A percentile compares a stretch with the other conserved stretches of the same genome.
Evolutionary conservation across 2,329 filamentous ascomycete species (phyloP).

Genomic region (Fusarium drepaniforme): DNA sequence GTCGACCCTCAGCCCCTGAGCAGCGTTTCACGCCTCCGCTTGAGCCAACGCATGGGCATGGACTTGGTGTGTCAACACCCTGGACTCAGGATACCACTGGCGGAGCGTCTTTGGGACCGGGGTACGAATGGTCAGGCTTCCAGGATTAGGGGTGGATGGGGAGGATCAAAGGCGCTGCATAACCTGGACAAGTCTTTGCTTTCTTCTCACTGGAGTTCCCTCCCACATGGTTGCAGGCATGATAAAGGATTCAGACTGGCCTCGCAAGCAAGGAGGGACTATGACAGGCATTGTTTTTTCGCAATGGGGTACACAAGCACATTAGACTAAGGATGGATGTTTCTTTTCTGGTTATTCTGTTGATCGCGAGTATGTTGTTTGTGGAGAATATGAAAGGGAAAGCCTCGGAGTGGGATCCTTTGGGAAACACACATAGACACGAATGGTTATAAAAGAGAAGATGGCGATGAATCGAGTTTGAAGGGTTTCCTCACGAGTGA

Average conservation of each 20-base stretch:
- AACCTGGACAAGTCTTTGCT: conserved; percentile 32
- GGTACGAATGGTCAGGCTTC: conserved; percentile 24
- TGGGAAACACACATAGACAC: conserved; percentile 39
- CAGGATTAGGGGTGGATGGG: conserved; percentile 33
- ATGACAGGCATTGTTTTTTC: conserved; percentile 43
- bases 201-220: conserved; percentile 31
- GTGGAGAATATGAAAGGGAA: conserved; percentile 34
- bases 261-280: conserved; percentile 35
- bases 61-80: conserved; percentile 4
- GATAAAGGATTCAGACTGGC: conserved; percentile 17
- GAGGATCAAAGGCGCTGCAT: conserved; percentile 29
- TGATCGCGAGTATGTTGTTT: conserved; percentile 37
- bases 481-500: conserved; percentile 4
- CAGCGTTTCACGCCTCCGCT: conserved; percentile 18
- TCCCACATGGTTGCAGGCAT: conserved; percentile 11
- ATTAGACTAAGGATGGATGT: conserved; percentile 49
- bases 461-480: conserved; percentile 21
- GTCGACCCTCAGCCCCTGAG: conserved; percentile 28
- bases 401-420: conserved; percentile 24
- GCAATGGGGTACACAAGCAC: conserved; percentile 40
- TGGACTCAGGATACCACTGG: conserved; percentile 16
- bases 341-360: conserved; percentile 44
- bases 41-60: conserved; percentile 18
- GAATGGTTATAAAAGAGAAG: conserved; percentile 30
- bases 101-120: conserved; percentile 7